Base-by-base conservation (phyloP, 73 alveolate genomes). In the Effrenium voratum region DNA sequence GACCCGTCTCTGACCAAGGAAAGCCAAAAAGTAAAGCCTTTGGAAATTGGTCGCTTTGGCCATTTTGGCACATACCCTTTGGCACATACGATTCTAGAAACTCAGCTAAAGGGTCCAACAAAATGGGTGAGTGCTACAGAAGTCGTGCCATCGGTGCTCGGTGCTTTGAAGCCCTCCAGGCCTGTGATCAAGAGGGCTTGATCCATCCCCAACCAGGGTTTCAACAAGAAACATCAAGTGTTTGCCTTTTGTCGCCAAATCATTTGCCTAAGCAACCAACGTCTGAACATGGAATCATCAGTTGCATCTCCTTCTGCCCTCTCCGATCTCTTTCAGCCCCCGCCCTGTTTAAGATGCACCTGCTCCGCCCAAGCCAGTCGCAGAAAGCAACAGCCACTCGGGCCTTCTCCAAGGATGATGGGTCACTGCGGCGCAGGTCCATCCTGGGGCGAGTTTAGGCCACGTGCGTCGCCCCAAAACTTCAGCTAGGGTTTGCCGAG, bases 381-480 rank as follows among this genome's bases (percentile, higher is more conserved):
- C 10, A 52, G 28, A 52, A 52, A 66, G 40, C 63, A 52, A 12
- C 63, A 52, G 63, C 19, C 26, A 30, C 40, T 36, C 79, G 15
- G 41, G 90, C 90, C 90, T 79, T 79, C 44, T 79, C 90, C 13
- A 79, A 30, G 46, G 90, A 79, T 30, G 70, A 63, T 1, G 90
- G 90, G 68, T 79, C 90, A 46, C 66, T 79, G 41, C 90, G 63
- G 5, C 90, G 66, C 30, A 79, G 4, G 45, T 79, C 90, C 90
- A 79, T 79, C 90, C 90, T 79, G n/a, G n/a, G n/a, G n/a, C n/a
- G n/a, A n/a, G n/a, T n/a, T n/a, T n/a, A n/a, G n/a, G n/a, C n/a
- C n/a, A n/a, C n/a, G n/a, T n/a, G n/a, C n/a, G n/a, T n/a, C n/a
- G n/a, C n/a, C n/a, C n/a, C n/a, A n/a, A n/a, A n/a, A n/a, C n/a